phyloP scores from a whole-genome alignment of 2,329 filamentous ascomycete genomes.

The Alternaria brassicicola region DNA sequence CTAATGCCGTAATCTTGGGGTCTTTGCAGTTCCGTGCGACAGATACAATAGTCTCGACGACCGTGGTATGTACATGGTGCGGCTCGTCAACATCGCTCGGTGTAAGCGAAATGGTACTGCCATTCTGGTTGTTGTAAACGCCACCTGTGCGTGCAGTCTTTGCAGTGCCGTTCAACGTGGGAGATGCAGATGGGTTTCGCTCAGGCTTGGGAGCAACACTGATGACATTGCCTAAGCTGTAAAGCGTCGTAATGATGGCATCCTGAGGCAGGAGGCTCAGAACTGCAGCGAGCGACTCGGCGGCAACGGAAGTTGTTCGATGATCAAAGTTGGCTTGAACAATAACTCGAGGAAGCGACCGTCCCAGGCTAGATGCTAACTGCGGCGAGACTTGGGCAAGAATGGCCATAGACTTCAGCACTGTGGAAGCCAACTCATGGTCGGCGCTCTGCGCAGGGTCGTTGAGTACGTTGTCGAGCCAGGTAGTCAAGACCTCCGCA shows the following conservation, averaged over 20 bases:
- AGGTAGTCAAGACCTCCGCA: conserved; percentile 75
- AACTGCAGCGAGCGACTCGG: conserved; percentile 82
- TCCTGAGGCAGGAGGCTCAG: conserved; percentile 86
- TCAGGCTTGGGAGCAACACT: conserved; percentile 69
- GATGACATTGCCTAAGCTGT: conserved; percentile 93
- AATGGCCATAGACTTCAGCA: conserved; percentile 81
- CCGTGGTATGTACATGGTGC: conserved; percentile 76
- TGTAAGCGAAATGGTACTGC: conserved; percentile 80
- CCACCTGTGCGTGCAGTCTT: conserved; percentile 52
- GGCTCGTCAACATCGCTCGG: conserved; percentile 79
- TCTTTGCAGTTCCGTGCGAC: conserved; percentile 83
- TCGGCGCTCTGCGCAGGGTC: conserved; percentile 85
- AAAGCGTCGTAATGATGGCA: conserved; percentile 91
- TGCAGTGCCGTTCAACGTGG: conserved; percentile 55
- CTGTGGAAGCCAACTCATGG: conserved; percentile 74
- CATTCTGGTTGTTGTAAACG: conserved; percentile 60
- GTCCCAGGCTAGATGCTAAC: conserved; percentile 76
- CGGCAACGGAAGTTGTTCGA: conserved; percentile 74
- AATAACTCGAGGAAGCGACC: conserved; percentile 82
- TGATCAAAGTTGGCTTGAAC: conserved; percentile 78
- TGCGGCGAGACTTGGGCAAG: conserved; percentile 76
- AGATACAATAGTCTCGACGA: conserved; percentile 95
- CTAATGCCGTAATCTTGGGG: conserved; percentile 89
- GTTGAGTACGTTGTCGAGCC: conserved; percentile 82
- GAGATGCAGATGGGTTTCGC: conserved; percentile 53